Evolutionary conservation across 768 basidiomycete species (phyloP), one percentile per base, ranked within the genome.

Genomic region (Agaricus blazei): DNA sequence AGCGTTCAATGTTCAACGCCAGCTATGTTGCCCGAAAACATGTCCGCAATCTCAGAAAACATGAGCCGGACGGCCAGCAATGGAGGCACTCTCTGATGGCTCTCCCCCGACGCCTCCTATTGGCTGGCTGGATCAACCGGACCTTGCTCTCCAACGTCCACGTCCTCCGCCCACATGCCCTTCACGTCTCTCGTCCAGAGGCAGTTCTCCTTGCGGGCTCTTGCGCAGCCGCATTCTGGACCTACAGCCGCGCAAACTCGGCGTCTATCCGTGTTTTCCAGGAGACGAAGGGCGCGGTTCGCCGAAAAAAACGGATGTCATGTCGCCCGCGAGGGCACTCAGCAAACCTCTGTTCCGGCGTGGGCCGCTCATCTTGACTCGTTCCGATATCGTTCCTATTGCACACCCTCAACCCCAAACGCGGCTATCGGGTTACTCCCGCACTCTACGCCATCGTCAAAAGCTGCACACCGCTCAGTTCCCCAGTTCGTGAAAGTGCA

Each of bases 151-250:
- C 26, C 37, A 12, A 31, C 51, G 7, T 31, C 57, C 38, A 45
- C 44, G 27, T 49, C 51, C 23, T 26, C 45, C 28, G 23, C 9
- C 26, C 27, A 15, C 19, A 52, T 51, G 44, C 50, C 50, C 11
- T 51, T 47, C 41, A 46, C 44, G 23, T 42, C 47, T 50, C 50
- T 51, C 50, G 49, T 52, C 8, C 50, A 51, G 34, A 57, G 52
- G 47, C 48, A 56, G 12, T 49, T 44, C 34, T 31, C 48, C 28
- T 34, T 37, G 27, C 29, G 40, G 31, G 26, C 41, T 14, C 3
- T 50, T 26, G 7, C 24, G 1, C 36, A 27, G n/a, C 15, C 40
- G 3, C 53, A 29, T 19, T 15, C 11, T 3, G 28, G 26, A 15
- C 3, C 41, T 40, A 5, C 46, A 14, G 28, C 15, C 14, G 36